Conservation (phyloP, 176 grass and related monocot species). For the Carex parvula region DNA sequence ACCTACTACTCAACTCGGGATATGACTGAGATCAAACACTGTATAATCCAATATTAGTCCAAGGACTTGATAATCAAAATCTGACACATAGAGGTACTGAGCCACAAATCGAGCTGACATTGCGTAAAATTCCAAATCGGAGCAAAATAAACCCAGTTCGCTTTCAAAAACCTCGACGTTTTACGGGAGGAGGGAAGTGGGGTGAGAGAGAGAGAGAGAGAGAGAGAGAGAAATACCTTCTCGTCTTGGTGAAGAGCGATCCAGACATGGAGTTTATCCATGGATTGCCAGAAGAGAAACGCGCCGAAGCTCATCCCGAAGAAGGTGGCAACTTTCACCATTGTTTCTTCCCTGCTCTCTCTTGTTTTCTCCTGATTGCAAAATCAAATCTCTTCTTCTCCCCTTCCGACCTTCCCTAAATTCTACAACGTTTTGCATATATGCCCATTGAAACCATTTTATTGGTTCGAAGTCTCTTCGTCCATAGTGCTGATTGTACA, state of each 20-base stretch:
- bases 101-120: background rate
- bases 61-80: background rate
- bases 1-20: background rate
- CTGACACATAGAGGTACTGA: background rate
- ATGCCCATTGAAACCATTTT: background rate
- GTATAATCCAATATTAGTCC: too few species aligned
- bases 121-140: background rate
- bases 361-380: background rate
- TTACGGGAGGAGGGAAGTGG: background rate
- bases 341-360: constrained; percentile 24
- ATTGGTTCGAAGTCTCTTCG: background rate
- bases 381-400: background rate
- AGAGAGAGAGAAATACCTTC: constrained; percentile 64
- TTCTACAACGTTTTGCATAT: background rate
- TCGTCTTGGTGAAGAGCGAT: constrained; percentile 95
- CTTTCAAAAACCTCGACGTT: background rate
- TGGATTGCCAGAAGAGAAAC: constrained; percentile 95
- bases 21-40: background rate
- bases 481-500: background rate
- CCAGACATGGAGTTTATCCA: constrained; percentile 88
- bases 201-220: too few species aligned
- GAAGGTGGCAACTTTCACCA: constrained; percentile 89
- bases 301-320: constrained; percentile 89
- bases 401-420: background rate
- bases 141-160: background rate